Base-by-base conservation (phyloP, 2,329 filamentous ascomycete genomes). In the Colletotrichum tropicicola region DNA sequence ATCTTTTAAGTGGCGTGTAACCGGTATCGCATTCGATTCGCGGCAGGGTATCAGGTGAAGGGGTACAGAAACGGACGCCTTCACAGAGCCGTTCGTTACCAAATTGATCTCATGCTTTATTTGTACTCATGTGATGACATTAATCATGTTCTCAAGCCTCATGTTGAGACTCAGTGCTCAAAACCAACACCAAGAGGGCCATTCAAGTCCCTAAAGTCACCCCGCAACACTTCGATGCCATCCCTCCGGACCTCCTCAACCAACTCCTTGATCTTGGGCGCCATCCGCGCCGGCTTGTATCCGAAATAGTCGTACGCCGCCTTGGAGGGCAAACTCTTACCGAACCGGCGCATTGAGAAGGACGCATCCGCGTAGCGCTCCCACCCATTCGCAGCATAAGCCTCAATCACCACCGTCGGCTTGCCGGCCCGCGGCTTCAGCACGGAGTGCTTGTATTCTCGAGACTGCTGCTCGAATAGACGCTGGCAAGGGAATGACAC, bases 301-400 rank as follows among this genome's bases (percentile, higher is more conserved):
- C 84, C 82, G 68, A 87, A 88, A 66, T 81, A 80, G 60, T 81
- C 78, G 68, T 87, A 87, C 3, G 82, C 83, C 6, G 77, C 78
- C 65, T 82, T 82, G 0, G 85, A 83, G 0, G 86, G 85, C 47
- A 89, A 70, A 21, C 80, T 84, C 70, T 89, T 84, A 0, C 86
- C 86, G 66, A 88, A 89, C 0, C 77, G 76, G 32, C 79, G 78
- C 80, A 89, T 83, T 51, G 79, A 83, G 62, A 80, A 80, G 1
- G 82, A 84, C 1, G 86, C 86, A 71, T 88, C 82, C 0, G 86
- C 86, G 68, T 88, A 89, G n/a, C 86, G 73, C 74, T 88, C 87
- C 86, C 86, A 89, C 0, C 85, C 85, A 59, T 84, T 84, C 1
- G 82, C 78, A 2, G 83, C 80, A 70, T 87, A 89, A 0, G 86